phyloP scores from a whole-genome alignment of 495 filamentous ascomycete species.

The Terfezia claveryi region DNA sequence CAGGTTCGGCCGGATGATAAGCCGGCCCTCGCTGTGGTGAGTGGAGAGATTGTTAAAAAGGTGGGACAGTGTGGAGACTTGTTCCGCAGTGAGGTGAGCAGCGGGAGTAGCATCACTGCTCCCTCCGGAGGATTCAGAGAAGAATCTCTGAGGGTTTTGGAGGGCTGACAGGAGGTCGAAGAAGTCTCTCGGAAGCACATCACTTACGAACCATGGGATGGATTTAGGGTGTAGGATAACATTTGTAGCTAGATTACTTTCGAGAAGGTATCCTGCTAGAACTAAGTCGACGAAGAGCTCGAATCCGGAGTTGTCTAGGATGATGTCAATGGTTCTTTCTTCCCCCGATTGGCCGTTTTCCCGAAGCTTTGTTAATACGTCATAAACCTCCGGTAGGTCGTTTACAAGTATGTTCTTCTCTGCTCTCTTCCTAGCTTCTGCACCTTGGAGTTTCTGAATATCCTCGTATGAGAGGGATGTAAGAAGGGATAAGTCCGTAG shows the following conservation, averaged over 20 bases:
- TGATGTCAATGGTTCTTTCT: constrained; percentile 62
- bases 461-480: constrained; percentile 84
- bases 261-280: constrained; percentile 69
- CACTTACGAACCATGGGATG: constrained; percentile 94
- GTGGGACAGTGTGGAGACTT: constrained; percentile 44
- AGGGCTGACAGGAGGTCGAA: constrained; percentile 52
- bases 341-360: constrained; percentile 12
- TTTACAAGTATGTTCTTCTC: constrained; percentile 82
- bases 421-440: constrained; percentile 55
- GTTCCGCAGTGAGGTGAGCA: constrained; percentile 40
- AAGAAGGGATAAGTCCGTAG: constrained; percentile 78
- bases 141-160: constrained; percentile 53
- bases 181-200: constrained; percentile 75
- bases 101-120: constrained; percentile 38
- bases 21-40: constrained; percentile 59
- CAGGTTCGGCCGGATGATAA: constrained; percentile 53
- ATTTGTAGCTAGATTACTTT: constrained; percentile 56
- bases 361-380: constrained; percentile 42
- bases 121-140: constrained; percentile 21
- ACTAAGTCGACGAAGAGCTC: constrained; percentile 90
- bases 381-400: constrained; percentile 52
- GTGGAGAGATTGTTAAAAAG: constrained; percentile 61
- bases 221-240: constrained; percentile 84
- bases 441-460: constrained; percentile 85
- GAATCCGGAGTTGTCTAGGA: constrained; percentile 91